These are phyloP conservation scores for Prunus yedoensis DNA, from an alignment of 331 rosid species.

Conservation along the genomic window DNA sequence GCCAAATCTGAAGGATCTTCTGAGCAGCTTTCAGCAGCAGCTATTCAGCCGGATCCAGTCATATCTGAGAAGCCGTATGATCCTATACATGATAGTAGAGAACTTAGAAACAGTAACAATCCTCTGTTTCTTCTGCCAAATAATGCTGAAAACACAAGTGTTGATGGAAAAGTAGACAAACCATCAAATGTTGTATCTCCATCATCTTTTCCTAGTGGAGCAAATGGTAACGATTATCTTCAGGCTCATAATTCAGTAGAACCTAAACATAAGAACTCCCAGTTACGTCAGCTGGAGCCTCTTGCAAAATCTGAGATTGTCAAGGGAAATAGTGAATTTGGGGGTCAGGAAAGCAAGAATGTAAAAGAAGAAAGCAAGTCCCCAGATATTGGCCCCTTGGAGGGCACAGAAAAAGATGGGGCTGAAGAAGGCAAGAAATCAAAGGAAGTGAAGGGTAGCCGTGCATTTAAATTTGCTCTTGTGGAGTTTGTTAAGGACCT, in stretches of 20 bases:
- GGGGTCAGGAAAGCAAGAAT: conserved; percentile 38
- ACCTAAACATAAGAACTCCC: conserved; percentile 32
- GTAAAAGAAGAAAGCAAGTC: conserved; percentile 42
- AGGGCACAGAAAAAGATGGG: conserved; percentile 44
- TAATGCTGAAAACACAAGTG: conserved; percentile 18
- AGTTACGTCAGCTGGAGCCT: conserved; percentile 37
- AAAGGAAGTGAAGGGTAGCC: conserved; percentile 68
- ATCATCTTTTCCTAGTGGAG: conserved; percentile 39
- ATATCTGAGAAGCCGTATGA: conserved; percentile 49
- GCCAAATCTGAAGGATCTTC: conserved; percentile 43
- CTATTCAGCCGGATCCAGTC: conserved; percentile 42
- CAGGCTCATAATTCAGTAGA: conserved; percentile 36
- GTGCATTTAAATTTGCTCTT: conserved; percentile 74
- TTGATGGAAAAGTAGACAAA: conserved; percentile 37
- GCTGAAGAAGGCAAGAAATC: conserved; percentile 57
- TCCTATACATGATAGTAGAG: conserved; percentile 49
- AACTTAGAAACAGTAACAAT: conserved; percentile 40
- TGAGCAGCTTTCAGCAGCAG: conserved; percentile 44
- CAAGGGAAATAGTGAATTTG: conserved; percentile 40
- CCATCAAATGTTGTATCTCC: conserved; percentile 19
- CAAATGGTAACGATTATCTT: conserved; percentile 30
- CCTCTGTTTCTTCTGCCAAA: conserved; percentile 34
- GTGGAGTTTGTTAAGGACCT: conserved; percentile 87
- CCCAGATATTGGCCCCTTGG: conserved; percentile 39
- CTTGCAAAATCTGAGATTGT: conserved; percentile 29